These are phyloP conservation scores for Mallotus repandus DNA, from an alignment of 441 rosid species.

Conservation along the genomic window DNA sequence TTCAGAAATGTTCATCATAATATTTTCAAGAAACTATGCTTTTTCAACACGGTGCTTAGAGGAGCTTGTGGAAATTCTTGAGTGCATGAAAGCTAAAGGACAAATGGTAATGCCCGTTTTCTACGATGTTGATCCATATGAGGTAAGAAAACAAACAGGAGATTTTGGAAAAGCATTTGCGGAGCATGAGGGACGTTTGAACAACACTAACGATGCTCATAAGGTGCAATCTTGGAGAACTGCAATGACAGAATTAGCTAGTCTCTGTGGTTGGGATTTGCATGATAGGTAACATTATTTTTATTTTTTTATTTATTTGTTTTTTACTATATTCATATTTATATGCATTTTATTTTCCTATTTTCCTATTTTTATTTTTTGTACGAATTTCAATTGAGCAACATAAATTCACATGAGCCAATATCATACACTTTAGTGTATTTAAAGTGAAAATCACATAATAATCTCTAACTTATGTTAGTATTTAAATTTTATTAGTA, in stretches of 20 bases:
- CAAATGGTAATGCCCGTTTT: slow-evolving; percentile 38
- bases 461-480: too few relatives aligned
- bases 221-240: slow-evolving; percentile 35
- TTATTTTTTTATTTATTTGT: neutral
- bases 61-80: slow-evolving; percentile 35
- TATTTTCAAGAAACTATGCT: slow-evolving; percentile 37
- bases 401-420: too few relatives aligned
- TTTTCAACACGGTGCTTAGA: slow-evolving; percentile 23
- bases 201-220: neutral
- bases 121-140: slow-evolving; percentile 33
- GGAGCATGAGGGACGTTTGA: neutral
- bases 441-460: too few relatives aligned
- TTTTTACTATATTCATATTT: too few relatives aligned
- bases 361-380: too few relatives aligned
- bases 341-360: too few relatives aligned
- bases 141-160: slow-evolving; percentile 35
- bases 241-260: slow-evolving; percentile 31
- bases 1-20: slow-evolving; percentile 23
- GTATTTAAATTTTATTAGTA: too few relatives aligned
- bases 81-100: slow-evolving; percentile 12
- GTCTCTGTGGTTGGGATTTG: slow-evolving; percentile 39
- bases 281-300: slow-evolving; percentile 1
- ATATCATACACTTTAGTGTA: too few relatives aligned
- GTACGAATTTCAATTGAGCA: too few relatives aligned
- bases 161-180: slow-evolving; percentile 19